Conservation (phyloP, 768 basidiomycete genomes). For the Naematelia aurantialba region DNA sequence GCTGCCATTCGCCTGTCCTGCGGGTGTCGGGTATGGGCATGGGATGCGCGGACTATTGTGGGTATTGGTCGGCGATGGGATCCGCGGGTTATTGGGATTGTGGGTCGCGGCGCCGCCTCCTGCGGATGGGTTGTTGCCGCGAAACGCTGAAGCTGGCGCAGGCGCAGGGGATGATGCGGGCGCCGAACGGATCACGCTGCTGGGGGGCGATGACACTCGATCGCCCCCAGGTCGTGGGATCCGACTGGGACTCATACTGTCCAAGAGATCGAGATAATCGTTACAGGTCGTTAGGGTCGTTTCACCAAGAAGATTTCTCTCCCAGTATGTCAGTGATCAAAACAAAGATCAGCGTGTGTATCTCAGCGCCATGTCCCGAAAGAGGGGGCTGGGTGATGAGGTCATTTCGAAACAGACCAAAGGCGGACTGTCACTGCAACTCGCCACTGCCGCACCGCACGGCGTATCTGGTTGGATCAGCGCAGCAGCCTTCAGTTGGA, state of each 20-base stretch:
- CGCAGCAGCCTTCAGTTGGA: neutral
- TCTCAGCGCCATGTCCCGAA: neutral
- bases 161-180: neutral
- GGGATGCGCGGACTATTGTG: neutral
- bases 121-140: neutral
- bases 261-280: neutral
- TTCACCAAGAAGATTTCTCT: constrained; percentile 2
- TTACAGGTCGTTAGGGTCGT: neutral
- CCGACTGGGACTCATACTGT: constrained; percentile 30
- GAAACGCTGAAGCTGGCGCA: neutral
- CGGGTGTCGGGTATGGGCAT: constrained; percentile 8
- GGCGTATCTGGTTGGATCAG: constrained; percentile 2
- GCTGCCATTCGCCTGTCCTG: neutral
- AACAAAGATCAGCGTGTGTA: neutral
- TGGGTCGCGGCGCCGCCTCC: neutral
- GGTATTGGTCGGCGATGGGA: neutral
- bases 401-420: neutral
- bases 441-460: neutral
- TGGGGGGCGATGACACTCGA: constrained; percentile 2
- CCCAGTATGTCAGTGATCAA: neutral
- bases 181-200: neutral
- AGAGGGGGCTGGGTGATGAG: neutral
- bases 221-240: constrained; percentile 29
- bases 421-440: neutral
- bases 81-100: neutral